Conservation (phyloP, 805 yeast species). For the Yamadazyma paraphyllophila region DNA sequence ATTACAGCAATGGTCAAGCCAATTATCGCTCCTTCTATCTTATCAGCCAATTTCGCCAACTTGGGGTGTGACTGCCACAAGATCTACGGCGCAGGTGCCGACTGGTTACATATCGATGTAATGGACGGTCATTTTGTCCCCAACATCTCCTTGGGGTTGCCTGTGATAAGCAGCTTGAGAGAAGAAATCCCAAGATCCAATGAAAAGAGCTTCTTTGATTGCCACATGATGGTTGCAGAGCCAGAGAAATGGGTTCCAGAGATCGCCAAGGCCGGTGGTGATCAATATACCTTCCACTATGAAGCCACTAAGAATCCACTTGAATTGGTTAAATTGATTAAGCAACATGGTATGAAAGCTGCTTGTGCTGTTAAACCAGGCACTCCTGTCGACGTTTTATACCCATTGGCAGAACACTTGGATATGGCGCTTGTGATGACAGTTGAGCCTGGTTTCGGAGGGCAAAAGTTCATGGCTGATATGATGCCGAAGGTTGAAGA, state of each 20-base stretch:
- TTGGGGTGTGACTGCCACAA: constrained; percentile 84
- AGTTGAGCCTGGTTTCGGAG: constrained; percentile 99
- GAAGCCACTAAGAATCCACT: constrained; percentile 84
- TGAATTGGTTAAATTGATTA: constrained; percentile 72
- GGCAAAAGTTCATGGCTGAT: constrained; percentile 90
- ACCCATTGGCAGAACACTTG: constrained; percentile 68
- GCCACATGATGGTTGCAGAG: constrained; percentile 95
- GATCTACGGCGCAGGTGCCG: constrained; percentile 78
- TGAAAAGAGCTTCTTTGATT: constrained; percentile 66
- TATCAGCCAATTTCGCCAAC: constrained; percentile 89
- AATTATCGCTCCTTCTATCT: constrained; percentile 89
- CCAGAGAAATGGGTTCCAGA: constrained; percentile 95
- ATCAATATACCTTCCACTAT: constrained; percentile 92
- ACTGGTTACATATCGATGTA: constrained; percentile 97
- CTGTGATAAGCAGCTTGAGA: constrained; percentile 76
- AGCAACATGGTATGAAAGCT: constrained; percentile 79
- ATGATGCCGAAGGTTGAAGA: constrained; percentile 95
- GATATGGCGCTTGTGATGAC: constrained; percentile 99
- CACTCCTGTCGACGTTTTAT: constrained; percentile 80
- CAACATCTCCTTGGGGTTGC: constrained; percentile 91
- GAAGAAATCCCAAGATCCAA: constrained; percentile 68
- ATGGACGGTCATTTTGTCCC: constrained; percentile 99
- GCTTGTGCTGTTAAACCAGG: constrained; percentile 95
- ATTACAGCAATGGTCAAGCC: constrained; percentile 62
- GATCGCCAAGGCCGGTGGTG: constrained; percentile 91